Percentiles rank a stretch among this genome's conserved stretches.
Evolutionary conservation across 2,329 filamentous ascomycete species (phyloP).

Genomic region (Alternaria conjuncta): DNA sequence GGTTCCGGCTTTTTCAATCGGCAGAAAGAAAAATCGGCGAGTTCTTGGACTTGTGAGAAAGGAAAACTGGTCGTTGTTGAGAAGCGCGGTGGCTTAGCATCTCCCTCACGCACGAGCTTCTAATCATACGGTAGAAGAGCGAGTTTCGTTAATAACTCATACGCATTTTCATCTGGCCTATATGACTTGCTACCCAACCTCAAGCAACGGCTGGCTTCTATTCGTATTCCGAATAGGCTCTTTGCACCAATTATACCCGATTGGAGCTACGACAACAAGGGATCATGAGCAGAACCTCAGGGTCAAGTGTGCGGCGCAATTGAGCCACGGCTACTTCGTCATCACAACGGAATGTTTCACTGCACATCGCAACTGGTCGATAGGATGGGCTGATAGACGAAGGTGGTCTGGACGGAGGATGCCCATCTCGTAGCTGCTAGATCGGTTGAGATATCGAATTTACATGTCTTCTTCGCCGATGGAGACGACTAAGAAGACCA

Average conservation of each 20-base stretch:
- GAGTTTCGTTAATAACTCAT: neutral
- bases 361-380: neutral
- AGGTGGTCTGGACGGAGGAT: neutral
- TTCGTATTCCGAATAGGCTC: neutral
- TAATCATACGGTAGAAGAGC: neutral
- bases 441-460: neutral
- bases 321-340: neutral
- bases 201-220: neutral
- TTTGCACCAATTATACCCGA: neutral
- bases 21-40: neutral
- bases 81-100: neutral
- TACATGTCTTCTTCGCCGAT: neutral
- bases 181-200: neutral
- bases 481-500: neutral
- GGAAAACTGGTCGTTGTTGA: neutral
- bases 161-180: neutral
- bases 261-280: neutral
- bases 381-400: neutral
- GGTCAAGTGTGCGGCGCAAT: neutral
- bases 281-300: neutral
- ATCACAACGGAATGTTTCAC: neutral
- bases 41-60: neutral
- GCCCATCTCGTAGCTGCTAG: neutral
- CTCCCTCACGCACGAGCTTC: neutral
- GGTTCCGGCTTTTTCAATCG: neutral